Base-by-base conservation (phyloP, 345 rosid genomes). In the Syzygium oleosum region DNA sequence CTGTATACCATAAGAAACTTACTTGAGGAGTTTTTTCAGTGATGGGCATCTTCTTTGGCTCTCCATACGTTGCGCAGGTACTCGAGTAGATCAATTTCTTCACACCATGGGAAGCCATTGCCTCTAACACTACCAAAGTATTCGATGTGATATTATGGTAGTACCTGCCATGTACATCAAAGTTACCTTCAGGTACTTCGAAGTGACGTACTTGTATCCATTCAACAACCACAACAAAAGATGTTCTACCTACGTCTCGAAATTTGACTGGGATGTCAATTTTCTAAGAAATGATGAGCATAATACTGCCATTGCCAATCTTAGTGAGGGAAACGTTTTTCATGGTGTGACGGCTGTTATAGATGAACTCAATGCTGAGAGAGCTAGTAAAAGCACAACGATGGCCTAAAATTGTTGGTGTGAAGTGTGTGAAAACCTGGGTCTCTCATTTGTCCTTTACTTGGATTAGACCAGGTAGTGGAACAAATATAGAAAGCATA, bases 31-130 rank as follows among this genome's bases (percentile, higher is more conserved):
- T 98, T 54, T 89, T 94, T 94, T 98, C 99, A 84, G 93, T 91
- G 77, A 97, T 98, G 56, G 99, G 99, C 99, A 98, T 98, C 92
- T 94, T 94, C 51, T 94, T 95, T 88, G 99, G 99, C 88, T 98
- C 99, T 85, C 99, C 99, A 86, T 98, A 98, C 29, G 99, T 98
- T 51, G 99, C 99, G 84, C 99, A 98, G 54, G 99, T 98, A 89
- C 99, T 98, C 53, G 99, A 98, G 91, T 98, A 98, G 89, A 98
- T 98, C 91, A 98, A 90, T 79, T 97, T 96, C 92, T 91, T 92
- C 90, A 98, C 99, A 68, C 94, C 92, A 89, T 95, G 92, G 85
- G 93, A 93, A 80, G 98, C 95, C 94, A 98, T 96, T 34, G 99
- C 89, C 92, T 98, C 99, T 89, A 98, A 90, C 73, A 98, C 98